A percentile compares a stretch with the other conserved stretches of the same genome.
Evolutionary conservation across 2,329 filamentous ascomycete genomes (phyloP).

Genomic region (Curvularia verruculosa): DNA sequence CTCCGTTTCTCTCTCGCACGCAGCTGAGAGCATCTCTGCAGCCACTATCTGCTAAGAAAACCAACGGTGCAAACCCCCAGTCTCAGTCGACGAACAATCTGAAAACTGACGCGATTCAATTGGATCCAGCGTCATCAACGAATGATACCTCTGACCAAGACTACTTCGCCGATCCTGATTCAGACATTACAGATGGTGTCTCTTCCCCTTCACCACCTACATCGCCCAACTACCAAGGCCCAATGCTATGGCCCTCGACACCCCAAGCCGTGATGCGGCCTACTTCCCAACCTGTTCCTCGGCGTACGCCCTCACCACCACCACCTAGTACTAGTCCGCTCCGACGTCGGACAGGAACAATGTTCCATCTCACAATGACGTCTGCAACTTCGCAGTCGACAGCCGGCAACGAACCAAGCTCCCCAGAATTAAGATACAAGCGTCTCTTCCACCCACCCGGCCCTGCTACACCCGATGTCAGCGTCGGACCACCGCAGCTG

Average conservation of each 20-base stretch:
- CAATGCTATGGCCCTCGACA: slow-evolving; percentile 35
- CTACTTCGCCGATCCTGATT: slow-evolving; percentile 38
- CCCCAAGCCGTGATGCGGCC: slow-evolving; percentile 19
- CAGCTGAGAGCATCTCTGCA: slow-evolving; percentile 14
- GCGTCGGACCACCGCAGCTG: slow-evolving; percentile 11
- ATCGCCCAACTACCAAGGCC: slow-evolving; percentile 32
- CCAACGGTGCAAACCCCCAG: slow-evolving; percentile 14
- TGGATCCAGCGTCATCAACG: slow-evolving; percentile 40
- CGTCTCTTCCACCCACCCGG: slow-evolving; percentile 48
- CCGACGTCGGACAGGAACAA: slow-evolving; percentile 25
- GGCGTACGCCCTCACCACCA: slow-evolving; percentile 19
- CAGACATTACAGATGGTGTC: slow-evolving; percentile 41
- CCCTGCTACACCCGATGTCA: slow-evolving; percentile 24
- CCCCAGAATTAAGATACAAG: slow-evolving; percentile 51
- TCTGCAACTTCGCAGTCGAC: slow-evolving; percentile 16
- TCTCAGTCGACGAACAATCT: background rate
- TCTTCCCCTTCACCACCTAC: slow-evolving; percentile 41
- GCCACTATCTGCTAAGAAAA: slow-evolving; percentile 17
- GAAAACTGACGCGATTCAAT: slow-evolving; percentile 12
- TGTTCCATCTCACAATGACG: slow-evolving; percentile 36
- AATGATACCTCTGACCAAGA: slow-evolving; percentile 43
- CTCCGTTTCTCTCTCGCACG: slow-evolving; percentile 24
- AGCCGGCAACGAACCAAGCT: slow-evolving; percentile 34
- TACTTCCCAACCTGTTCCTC: slow-evolving; percentile 38
- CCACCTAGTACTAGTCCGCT: slow-evolving; percentile 6